Evolutionary conservation across 768 basidiomycete genomes (phyloP), one percentile per base, ranked within the genome.

Genomic region (Mycena alexandri): DNA sequence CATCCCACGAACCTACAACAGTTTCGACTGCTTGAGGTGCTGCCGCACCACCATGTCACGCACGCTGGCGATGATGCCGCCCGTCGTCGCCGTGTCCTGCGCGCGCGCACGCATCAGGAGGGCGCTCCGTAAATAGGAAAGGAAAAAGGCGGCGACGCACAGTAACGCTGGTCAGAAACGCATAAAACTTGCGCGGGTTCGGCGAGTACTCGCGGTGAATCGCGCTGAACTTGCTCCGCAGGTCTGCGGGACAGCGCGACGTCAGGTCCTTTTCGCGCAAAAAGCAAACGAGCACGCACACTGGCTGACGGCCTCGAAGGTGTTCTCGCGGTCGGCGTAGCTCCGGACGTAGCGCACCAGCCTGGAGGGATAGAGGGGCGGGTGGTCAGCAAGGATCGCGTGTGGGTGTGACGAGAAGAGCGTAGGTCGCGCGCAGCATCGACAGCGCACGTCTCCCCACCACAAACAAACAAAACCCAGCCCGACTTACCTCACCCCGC

Each of bases 1-100:
- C n/a, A 44, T 42, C 83, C 55, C 2, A 22, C 17, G 24, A 5
- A 44, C 55, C 83, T 80, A 92, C 72, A 92, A 78, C 43, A 93
- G 82, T 73, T 87, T 91, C 10, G 89, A 90, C 71, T 90, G 90
- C 69, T 89, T 90, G 29, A 93, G 83, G 72, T 93, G 90, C 71
- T 92, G 89, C 50, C 92, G 88, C 42, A 93, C 87, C 54, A 93
- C 91, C 91, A 93, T 93, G 73, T 93, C 92, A 43, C 91, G 85
- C 55, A 93, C 92, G 69, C 90, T 91, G 6, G 90, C 90, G 47
- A 93, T 89, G 62, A 93, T 93, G 34, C 91, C 91, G 11, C 87
- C 85, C 17, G 92, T 93, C 9, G 91, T 92, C 8, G 85, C 84
- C 4, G 88, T 88, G 71, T 93, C 91, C 88, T 89, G 65, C 24